Evolutionary conservation across 2,329 filamentous ascomycete species (phyloP).

Genomic region (Pseudogymnoascus verrucosus): DNA sequence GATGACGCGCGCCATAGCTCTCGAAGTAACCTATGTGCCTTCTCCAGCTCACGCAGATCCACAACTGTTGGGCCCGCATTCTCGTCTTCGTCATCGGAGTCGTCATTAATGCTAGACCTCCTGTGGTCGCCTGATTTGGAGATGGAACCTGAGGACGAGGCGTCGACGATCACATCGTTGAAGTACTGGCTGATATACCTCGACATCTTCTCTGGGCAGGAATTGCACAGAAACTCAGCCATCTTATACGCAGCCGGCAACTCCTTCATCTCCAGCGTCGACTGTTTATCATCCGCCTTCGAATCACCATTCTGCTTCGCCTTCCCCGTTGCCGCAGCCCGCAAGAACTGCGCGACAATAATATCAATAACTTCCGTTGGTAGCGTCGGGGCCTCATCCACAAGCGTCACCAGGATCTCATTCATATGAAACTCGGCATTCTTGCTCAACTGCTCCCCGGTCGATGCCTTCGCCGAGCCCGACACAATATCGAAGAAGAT

Average conservation of each 20-base stretch:
- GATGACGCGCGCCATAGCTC: conserved; percentile 93
- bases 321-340: conserved; percentile 64
- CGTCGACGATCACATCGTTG: conserved; percentile 89
- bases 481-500: conserved; percentile 89
- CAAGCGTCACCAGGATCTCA: conserved; percentile 70
- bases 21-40: conserved; percentile 80
- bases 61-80: conserved; percentile 63
- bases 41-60: conserved; percentile 78
- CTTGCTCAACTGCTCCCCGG: conserved; percentile 78
- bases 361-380: conserved; percentile 80
- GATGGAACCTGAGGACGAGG: conserved; percentile 46
- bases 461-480: conserved; percentile 62
- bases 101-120: conserved; percentile 42
- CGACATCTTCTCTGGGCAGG: conserved; percentile 87
- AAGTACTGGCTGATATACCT: conserved; percentile 94
- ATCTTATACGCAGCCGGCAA: conserved; percentile 92
- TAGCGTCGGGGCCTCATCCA: conserved; percentile 75
- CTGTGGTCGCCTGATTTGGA: conserved; percentile 44
- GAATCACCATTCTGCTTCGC: conserved; percentile 38
- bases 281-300: conserved; percentile 66
- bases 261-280: conserved; percentile 75
- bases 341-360: conserved; percentile 90
- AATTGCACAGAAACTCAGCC: conserved; percentile 89
- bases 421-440: conserved; percentile 93
- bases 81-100: conserved; percentile 53